A percentile compares a stretch with the other conserved stretches of the same genome.
phyloP scores from a whole-genome alignment of 768 basidiomycete species.

The Lactifluus piperatus region DNA sequence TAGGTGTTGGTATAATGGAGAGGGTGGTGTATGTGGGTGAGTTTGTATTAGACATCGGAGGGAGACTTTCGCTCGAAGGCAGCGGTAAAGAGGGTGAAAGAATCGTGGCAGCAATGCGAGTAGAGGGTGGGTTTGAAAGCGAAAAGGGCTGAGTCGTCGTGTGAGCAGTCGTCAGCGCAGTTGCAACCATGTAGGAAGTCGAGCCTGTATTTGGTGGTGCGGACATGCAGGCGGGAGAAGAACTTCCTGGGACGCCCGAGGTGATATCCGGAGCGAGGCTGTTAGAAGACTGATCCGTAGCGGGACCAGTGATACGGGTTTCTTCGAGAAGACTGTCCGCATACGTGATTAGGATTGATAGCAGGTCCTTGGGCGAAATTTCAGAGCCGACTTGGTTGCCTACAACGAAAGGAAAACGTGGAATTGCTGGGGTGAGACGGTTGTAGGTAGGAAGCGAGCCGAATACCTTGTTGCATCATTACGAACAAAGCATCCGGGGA shows the following conservation, averaged over 20 bases:
- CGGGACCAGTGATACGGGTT: neutral
- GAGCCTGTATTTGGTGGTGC: neutral
- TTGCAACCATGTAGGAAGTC: too few relatives aligned
- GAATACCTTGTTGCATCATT: neutral
- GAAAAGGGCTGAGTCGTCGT: neutral
- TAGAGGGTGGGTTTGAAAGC: neutral
- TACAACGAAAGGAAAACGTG: neutral
- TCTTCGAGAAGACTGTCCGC: neutral
- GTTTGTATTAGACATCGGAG: neutral
- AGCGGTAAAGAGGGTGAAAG: neutral
- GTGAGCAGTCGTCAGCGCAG: neutral
- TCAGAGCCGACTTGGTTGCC: neutral
- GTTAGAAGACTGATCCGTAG: neutral
- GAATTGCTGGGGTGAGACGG: neutral
- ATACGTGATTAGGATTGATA: neutral
- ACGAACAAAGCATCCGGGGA: neutral
- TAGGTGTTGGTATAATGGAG: neutral
- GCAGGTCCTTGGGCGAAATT: neutral
- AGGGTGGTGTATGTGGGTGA: neutral
- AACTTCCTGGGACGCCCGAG: too few relatives aligned
- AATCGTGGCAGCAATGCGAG: neutral
- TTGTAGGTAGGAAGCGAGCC: too few relatives aligned
- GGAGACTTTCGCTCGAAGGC: neutral
- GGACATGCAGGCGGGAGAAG: neutral
- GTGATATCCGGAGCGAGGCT: neutral